Conservation (phyloP, 2,329 filamentous ascomycete species). For the Didymella keratinophila region DNA sequence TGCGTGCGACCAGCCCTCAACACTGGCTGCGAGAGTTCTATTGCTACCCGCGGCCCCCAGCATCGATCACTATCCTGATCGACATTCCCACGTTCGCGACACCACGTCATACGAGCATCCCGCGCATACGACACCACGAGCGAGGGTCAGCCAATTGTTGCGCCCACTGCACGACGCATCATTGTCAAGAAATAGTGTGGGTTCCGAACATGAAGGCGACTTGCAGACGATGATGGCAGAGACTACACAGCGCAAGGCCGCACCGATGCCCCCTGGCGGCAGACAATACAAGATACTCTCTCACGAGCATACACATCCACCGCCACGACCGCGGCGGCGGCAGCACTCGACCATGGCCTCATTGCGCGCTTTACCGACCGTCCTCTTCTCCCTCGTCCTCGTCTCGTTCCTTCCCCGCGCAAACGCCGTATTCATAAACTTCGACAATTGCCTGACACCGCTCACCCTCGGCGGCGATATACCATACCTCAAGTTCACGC, state of each 20-base stretch:
- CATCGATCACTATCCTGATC: conserved; percentile 4
- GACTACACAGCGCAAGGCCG: conserved; percentile 26
- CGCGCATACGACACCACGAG: conserved; percentile 12
- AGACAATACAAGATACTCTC: conserved; percentile 35
- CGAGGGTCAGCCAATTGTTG: conserved; percentile 11
- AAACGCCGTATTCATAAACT: conserved; percentile 69
- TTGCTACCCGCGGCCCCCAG: conserved; percentile 13
- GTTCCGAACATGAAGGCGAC: conserved; percentile 42
- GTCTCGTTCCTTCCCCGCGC: conserved; percentile 37
- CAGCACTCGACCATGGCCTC: conserved; percentile 22
- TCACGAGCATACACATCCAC: conserved; percentile 40
- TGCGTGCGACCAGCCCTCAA: conserved; percentile 9
- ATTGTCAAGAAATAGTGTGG: conserved; percentile 8
- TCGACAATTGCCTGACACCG: conserved; percentile 80
- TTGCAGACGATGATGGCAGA: conserved; percentile 37
- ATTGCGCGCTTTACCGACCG: conserved; percentile 23
- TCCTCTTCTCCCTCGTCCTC: conserved; percentile 38
- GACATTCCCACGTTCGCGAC: conserved; percentile 1
- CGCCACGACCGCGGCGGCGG: conserved; percentile 43
- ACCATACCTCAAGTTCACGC: conserved; percentile 78
- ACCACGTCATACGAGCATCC: conserved; percentile 8
- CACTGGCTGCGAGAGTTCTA: conserved; percentile 8
- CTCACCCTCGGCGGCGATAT: conserved; percentile 66
- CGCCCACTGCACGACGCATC: conserved; percentile 13
- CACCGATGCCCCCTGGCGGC: conserved; percentile 16